Conservation (phyloP, 495 filamentous ascomycete species). For the Aspergillus nidulans region DNA sequence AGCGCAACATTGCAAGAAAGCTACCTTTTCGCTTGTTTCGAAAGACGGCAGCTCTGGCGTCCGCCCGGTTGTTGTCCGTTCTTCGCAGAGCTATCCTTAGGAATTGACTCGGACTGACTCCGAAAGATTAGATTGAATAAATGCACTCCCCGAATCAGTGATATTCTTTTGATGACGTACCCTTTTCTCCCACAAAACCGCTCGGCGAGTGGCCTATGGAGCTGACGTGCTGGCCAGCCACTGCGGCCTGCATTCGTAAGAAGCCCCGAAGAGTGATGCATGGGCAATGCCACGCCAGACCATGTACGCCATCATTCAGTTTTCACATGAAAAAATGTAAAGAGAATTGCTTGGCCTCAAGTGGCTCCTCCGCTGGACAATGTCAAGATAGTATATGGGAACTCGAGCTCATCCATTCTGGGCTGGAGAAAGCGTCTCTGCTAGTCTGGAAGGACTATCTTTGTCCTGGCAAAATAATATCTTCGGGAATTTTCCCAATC, state of each 20-base stretch:
- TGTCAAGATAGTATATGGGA: constrained; percentile 30
- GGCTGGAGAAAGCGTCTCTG: constrained; percentile 32
- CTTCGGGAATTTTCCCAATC: constrained; percentile 28
- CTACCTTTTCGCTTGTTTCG: constrained; percentile 23
- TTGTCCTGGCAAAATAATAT: constrained; percentile 26
- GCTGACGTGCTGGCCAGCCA: constrained; percentile 33
- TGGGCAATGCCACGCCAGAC: too few relatives aligned
- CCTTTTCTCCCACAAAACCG: constrained; percentile 30
- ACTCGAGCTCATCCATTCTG: constrained; percentile 18
- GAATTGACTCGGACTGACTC: constrained; percentile 7
- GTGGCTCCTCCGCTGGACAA: constrained; percentile 29
- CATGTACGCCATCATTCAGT: too few relatives aligned
- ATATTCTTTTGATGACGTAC: not conserved
- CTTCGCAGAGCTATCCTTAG: constrained; percentile 24
- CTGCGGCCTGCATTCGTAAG: constrained; percentile 26
- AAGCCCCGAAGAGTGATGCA: too few relatives aligned
- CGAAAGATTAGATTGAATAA: constrained; percentile 15
- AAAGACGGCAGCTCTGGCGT: constrained; percentile 13
- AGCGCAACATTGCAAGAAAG: constrained; percentile 30
- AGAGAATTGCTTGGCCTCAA: constrained; percentile 27
- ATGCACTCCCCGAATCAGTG: constrained; percentile 11
- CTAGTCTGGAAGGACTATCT: constrained; percentile 36
- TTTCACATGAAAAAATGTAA: constrained; percentile 32
- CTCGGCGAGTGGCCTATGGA: constrained; percentile 26
- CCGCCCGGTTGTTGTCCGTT: constrained; percentile 20